Evolutionary conservation across 2,329 filamentous ascomycete genomes (phyloP).

Genomic region (Colletotrichum destructivum): DNA sequence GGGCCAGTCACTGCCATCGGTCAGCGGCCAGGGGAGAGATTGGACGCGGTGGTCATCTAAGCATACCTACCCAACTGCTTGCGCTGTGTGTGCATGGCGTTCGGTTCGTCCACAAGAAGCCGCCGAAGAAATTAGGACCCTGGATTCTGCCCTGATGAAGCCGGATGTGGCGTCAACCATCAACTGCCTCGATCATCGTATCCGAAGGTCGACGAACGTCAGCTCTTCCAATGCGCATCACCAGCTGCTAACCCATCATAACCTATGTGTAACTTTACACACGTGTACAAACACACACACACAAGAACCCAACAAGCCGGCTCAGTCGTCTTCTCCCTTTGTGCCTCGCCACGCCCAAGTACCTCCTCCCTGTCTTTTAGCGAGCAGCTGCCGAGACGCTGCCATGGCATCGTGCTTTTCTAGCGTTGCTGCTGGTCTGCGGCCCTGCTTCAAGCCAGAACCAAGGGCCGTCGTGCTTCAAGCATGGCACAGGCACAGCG

Average conservation of each 20-base stretch:
- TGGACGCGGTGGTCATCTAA: conserved; percentile 8
- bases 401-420: conserved; percentile 6
- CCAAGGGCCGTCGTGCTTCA: conserved; percentile 26
- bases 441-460: conserved; percentile 19
- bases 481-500: conserved; percentile 5
- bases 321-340: neutral
- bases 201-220: conserved; percentile 14
- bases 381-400: conserved; percentile 32
- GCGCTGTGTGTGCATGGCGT: conserved; percentile 37
- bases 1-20: neutral
- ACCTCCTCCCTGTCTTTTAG: neutral
- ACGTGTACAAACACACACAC: neutral
- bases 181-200: conserved; percentile 5
- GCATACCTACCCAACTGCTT: conserved; percentile 1
- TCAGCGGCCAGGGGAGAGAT: neutral
- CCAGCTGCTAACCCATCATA: neutral
- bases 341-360: neutral
- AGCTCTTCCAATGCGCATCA: neutral
- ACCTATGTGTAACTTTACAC: neutral
- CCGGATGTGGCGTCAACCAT: conserved; percentile 30
- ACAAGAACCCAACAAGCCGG: neutral
- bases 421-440: conserved; percentile 33
- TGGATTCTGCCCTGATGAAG: conserved; percentile 36
- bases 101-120: conserved; percentile 25
- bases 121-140: conserved; percentile 35